Evolutionary conservation across 805 yeast genomes (phyloP), one percentile per base, ranked within the genome.

Genomic region (Naumovozyma baii): DNA sequence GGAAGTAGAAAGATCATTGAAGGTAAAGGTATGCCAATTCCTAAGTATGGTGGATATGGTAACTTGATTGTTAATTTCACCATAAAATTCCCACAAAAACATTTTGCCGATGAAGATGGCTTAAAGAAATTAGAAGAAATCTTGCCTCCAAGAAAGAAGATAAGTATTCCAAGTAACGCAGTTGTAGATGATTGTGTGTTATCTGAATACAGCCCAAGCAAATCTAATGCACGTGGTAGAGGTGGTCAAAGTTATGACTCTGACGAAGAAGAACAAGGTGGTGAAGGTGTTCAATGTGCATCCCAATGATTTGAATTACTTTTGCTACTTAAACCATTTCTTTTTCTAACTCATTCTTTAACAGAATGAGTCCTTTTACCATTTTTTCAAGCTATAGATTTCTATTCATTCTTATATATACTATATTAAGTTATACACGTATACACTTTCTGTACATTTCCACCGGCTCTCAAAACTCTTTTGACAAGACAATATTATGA

Each of bases 11-110:
- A 86, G 67, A 86, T 86, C 40, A 68, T 92, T 47, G 86, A 82
- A 52, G 85, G 80, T 55, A 88, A 90, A 66, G 99, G 99, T 78
- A 92, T 92, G 98, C 99, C 98, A 50, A 69, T 90, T 49, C 80
- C 73, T 67, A 79, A 92, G 67, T 80, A 75, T 61, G 95, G 95
- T 62, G 85, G 87, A 47, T 72, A 63, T 55, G 99, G 99, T 66
- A 78, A 86, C 68, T 73, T 92, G 68, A 77, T 84, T 55, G 68
- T 92, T 52, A 80, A 83, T 60, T 92, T 92, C 67, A 78, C 77
- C 49, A 74, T 92, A 55, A 86, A 83, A 60, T 92, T 92, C 85
- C 99, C 99, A 49, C 59, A 61, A 39, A 64, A 71, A 39, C 73
- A 80, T 57, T 86, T 84, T 60, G 73, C 94, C 36, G 55, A 73